Percentiles rank a stretch among this genome's conserved stretches.
These are phyloP conservation scores for Trametes hirsuta DNA, from an alignment of 1,284 basidiomycete species.

Conservation along the genomic window DNA sequence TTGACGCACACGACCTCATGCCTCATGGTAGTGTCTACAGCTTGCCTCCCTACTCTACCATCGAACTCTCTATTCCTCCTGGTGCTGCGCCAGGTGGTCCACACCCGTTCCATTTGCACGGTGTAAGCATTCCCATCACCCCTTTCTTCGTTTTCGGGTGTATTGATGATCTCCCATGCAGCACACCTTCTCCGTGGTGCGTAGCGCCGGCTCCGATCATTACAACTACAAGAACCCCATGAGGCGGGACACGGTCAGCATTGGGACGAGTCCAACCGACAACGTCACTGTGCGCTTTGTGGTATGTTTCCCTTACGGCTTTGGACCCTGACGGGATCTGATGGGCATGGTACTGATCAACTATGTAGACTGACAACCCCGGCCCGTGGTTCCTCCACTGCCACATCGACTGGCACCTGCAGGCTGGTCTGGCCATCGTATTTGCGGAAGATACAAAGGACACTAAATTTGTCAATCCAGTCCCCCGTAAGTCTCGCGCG, in stretches of 20 bases:
- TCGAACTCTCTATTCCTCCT: slow-evolving; percentile 40
- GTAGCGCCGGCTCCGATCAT: slow-evolving; percentile 20
- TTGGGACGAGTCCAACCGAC: slow-evolving; percentile 21
- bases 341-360: not conserved
- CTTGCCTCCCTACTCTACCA: slow-evolving; percentile 35
- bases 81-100: slow-evolving; percentile 34
- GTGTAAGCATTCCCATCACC: slow-evolving; percentile 30
- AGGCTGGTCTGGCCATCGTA: slow-evolving; percentile 35
- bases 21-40: slow-evolving; percentile 38
- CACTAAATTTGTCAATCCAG: not conserved
- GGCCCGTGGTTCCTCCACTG: slow-evolving; percentile 40
- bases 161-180: not conserved
- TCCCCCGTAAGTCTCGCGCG: not conserved
- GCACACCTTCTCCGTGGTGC: slow-evolving; percentile 30
- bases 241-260: slow-evolving; percentile 32
- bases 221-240: slow-evolving; percentile 45
- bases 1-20: slow-evolving; percentile 35
- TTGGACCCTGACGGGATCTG: not conserved
- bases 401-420: slow-evolving; percentile 38
- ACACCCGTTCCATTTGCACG: slow-evolving; percentile 48
- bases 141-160: not conserved
- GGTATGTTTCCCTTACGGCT: slow-evolving; percentile 10
- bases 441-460: slow-evolving; percentile 33
- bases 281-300: slow-evolving; percentile 35
- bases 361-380: slow-evolving; percentile 30